A percentile compares a stretch with the other conserved stretches of the same genome.
Evolutionary conservation across 331 rosid species (phyloP).

Genomic region (Rosa hybrid): DNA sequence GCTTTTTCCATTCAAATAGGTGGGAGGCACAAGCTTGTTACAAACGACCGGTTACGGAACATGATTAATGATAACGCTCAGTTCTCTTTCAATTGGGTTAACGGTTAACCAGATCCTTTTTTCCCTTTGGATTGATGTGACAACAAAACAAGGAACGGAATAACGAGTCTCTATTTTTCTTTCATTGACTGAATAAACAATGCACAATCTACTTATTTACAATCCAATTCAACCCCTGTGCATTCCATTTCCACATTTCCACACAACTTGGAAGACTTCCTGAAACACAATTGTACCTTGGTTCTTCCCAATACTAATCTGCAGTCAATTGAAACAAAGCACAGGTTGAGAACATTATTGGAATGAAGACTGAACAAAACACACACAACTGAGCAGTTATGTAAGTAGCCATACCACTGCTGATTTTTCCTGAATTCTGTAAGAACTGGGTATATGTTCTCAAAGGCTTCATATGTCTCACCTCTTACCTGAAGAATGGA

Average conservation of each 20-base stretch:
- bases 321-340: not conserved
- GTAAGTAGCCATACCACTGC: slow-evolving; percentile 60
- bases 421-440: slow-evolving; percentile 92
- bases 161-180: not conserved
- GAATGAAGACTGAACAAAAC: not conserved
- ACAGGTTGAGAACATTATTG: not conserved
- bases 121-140: not conserved
- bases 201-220: not conserved
- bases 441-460: slow-evolving; percentile 94
- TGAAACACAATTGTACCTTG: not conserved
- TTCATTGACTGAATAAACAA: not conserved
- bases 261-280: not conserved
- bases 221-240: not conserved
- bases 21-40: too few relatives aligned
- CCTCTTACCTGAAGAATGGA: slow-evolving; percentile 65
- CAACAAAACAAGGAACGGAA: not conserved
- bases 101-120: not conserved
- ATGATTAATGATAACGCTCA: too few relatives aligned
- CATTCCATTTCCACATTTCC: not conserved
- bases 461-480: slow-evolving; percentile 92
- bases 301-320: not conserved
- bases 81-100: not conserved
- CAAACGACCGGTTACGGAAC: too few relatives aligned
- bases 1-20: too few relatives aligned
- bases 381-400: not conserved